Evolutionary conservation across 148 eudicot genomes (phyloP), one percentile per base, ranked within the genome.

Genomic region (Salicornia ramosissima): DNA sequence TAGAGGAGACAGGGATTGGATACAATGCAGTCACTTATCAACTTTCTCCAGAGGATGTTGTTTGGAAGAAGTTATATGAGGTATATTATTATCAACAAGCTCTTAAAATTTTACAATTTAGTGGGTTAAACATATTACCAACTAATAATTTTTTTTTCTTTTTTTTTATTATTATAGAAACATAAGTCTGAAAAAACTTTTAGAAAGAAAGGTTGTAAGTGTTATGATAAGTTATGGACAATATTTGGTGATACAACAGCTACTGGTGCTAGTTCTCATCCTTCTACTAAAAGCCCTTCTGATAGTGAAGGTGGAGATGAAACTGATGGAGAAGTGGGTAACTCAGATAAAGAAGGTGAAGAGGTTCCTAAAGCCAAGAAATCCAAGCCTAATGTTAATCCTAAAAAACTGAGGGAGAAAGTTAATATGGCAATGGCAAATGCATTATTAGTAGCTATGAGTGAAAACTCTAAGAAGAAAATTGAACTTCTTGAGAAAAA

Each of bases 281-380:
- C 70, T 50, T 67, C 70, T 50, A 50, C 70, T 46, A n/a, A 67
- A 67, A 67, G 57, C 43, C 58, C 70, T 49, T 67, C 45, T 49
- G 33, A 21, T 50, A 67, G 25, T 49, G 57, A 49, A 5, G 58
- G 19, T n/a, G 70, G 33, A 46, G 43, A 30, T 67, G 54, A 64
- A 14, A 16, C 4, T 22, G 24, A 34, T 18, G 57, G 39, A 18
- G 70, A 30, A 49, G n/a, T 2, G 19, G 54, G 22, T 13, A 18
- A 50, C 5, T 43, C 33, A 1, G 36, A 46, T 10, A 65, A 43
- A 13, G 47, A 65, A 43, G 15, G 22, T 67, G 57, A 67, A 8
- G n/a, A 50, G 39, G 57, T 26, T 16, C 39, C 13, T 12, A 46
- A 28, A 49, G 18, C 30, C 10, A 47, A 49, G 21, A 64, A 42